These are phyloP conservation scores for Spiraea crenata DNA, from an alignment of 331 rosid species.

Conservation along the genomic window DNA sequence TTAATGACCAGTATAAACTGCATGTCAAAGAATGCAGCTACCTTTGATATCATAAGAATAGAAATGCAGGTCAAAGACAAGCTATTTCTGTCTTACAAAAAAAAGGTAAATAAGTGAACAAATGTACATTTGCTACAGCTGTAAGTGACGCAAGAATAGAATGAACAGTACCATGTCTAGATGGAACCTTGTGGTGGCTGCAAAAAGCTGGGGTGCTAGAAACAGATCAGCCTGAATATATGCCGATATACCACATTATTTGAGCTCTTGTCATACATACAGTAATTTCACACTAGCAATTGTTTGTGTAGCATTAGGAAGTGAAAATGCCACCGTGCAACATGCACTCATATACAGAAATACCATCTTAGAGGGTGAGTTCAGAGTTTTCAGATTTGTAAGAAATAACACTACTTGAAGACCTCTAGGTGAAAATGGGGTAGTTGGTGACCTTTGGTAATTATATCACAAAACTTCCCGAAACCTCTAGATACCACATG, in stretches of 20 bases:
- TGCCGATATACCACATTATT: slow-evolving; percentile 17
- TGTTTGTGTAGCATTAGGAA: background rate
- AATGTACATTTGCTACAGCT: background rate
- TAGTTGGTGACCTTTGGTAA: too few species aligned
- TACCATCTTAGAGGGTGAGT: background rate
- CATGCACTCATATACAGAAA: background rate
- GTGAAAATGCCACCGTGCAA: background rate
- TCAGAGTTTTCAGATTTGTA: background rate
- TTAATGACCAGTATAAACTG: background rate
- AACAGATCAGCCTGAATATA: slow-evolving; percentile 74
- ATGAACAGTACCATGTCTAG: slow-evolving; percentile 53
- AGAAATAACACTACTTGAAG: too few species aligned
- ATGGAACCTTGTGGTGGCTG: slow-evolving; percentile 41
- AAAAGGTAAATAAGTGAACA: background rate
- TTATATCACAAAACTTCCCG: background rate
- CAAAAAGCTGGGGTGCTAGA: slow-evolving; percentile 65
- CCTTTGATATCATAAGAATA: background rate
- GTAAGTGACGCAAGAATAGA: background rate
- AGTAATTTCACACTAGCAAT: slow-evolving; percentile 3
- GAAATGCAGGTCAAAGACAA: background rate
- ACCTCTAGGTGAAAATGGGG: too few species aligned
- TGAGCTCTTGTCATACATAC: background rate
- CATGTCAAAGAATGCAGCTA: background rate
- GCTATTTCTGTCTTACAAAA: background rate
- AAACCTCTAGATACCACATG: background rate